These are phyloP conservation scores for Suillus americanus DNA, from an alignment of 768 basidiomycete species.

Conservation along the genomic window DNA sequence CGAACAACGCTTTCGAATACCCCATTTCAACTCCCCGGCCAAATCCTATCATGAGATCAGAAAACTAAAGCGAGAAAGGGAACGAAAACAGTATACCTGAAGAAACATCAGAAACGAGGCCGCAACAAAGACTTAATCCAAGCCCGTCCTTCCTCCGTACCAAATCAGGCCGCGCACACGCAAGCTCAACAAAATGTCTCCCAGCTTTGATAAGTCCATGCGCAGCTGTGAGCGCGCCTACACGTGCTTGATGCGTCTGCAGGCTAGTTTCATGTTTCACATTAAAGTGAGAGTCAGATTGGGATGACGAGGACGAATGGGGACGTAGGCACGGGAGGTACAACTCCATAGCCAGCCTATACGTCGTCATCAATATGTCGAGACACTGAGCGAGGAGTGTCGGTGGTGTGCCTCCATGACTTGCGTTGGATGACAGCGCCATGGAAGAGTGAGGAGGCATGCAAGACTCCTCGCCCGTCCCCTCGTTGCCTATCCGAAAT, in stretches of 20 bases:
- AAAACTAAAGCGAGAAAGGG: neutral
- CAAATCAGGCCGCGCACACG: neutral
- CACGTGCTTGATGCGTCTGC: conserved; percentile 48
- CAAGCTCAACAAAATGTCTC: neutral
- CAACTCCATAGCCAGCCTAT: conserved; percentile 59
- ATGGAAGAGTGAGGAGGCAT: neutral
- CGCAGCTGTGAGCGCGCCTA: conserved; percentile 63
- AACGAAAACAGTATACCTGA: neutral
- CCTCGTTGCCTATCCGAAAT: conserved; percentile 44
- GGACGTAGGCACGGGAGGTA: conserved; percentile 67
- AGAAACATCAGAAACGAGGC: neutral
- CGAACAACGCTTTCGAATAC: conserved; percentile 52
- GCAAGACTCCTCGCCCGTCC: neutral
- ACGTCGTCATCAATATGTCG: conserved; percentile 60
- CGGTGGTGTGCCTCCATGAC: conserved; percentile 28
- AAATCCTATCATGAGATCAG: neutral
- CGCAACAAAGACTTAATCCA: neutral
- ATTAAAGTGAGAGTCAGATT: conserved; percentile 18
- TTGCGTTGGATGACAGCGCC: conserved; percentile 9
- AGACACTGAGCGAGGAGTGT: conserved; percentile 50
- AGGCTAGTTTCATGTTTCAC: conserved; percentile 12
- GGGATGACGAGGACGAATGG: neutral
- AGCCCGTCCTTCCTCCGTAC: conserved; percentile 2
- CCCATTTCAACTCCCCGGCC: neutral
- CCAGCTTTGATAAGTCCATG: conserved; percentile 31